Evolutionary conservation across 2,329 filamentous ascomycete genomes (phyloP).

Genomic region (Ophiocordyceps sinensis): DNA sequence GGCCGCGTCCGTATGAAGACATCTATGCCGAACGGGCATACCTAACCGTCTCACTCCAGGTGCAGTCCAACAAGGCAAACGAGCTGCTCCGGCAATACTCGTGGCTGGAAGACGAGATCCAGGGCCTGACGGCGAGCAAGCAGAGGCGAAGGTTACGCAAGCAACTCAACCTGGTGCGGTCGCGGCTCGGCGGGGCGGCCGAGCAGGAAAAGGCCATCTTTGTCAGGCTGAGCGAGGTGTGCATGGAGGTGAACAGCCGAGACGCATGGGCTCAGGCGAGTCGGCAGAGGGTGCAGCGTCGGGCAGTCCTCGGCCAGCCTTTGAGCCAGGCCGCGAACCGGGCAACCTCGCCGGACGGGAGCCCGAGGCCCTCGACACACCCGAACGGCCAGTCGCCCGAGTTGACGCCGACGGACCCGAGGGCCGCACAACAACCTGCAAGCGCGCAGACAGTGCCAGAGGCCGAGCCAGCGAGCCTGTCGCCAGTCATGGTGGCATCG

Average conservation of each 20-base stretch:
- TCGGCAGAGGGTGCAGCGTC: conserved; percentile 5
- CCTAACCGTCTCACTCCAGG: conserved; percentile 25
- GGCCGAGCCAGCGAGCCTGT: too few relatives aligned
- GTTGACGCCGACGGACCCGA: conserved; percentile 14
- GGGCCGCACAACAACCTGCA: neutral
- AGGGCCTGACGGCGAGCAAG: conserved; percentile 9
- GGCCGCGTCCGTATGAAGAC: conserved; percentile 24
- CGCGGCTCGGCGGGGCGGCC: conserved; percentile 27
- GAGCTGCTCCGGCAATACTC: conserved; percentile 25
- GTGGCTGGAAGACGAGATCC: conserved; percentile 18
- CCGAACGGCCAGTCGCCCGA: conserved; percentile 14
- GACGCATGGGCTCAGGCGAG: conserved; percentile 22
- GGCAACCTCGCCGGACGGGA: neutral
- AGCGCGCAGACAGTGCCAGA: too few relatives aligned
- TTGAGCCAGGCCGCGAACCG: neutral
- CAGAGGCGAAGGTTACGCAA: conserved; percentile 22
- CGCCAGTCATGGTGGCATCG: too few relatives aligned
- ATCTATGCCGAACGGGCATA: conserved; percentile 32
- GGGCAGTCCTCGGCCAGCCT: neutral
- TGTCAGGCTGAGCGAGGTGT: conserved; percentile 31
- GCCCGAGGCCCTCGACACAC: conserved; percentile 4
- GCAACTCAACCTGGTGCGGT: conserved; percentile 24
- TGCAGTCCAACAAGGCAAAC: conserved; percentile 21
- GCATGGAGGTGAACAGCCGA: conserved; percentile 31
- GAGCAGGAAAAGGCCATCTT: conserved; percentile 32